Evolutionary conservation across 2,329 filamentous ascomycete genomes (phyloP).

Genomic region (Raffaelea albimanens): DNA sequence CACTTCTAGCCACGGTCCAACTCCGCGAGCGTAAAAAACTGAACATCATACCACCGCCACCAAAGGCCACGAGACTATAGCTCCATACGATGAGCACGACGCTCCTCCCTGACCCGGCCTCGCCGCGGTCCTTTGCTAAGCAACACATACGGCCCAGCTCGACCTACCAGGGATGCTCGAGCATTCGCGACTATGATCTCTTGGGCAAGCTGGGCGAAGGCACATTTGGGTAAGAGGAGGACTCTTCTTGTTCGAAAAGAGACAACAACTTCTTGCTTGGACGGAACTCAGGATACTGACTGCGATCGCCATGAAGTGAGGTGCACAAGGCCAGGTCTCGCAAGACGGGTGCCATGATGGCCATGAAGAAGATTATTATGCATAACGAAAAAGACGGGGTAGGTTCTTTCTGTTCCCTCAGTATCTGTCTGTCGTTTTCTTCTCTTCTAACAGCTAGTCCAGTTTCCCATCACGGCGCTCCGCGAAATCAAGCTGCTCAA

Average conservation of each 20-base stretch:
- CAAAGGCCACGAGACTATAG: no score
- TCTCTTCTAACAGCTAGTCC: conserved; percentile 7
- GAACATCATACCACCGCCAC: no score
- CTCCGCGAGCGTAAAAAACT: no score
- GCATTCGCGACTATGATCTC: conserved; percentile 70
- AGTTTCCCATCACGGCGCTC: conserved; percentile 96
- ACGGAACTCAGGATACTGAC: conserved; percentile 6
- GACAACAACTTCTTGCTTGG: no score
- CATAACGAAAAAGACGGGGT: conserved; percentile 97
- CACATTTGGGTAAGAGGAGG: conserved; percentile 67
- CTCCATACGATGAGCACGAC: conserved; percentile 3
- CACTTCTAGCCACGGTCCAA: no score
- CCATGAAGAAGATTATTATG: conserved; percentile 98
- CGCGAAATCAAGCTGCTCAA: conserved; percentile 97
- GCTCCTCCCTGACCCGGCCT: conserved; percentile 16
- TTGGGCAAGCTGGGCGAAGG: conserved; percentile 83
- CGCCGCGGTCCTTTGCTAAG: conserved; percentile 47
- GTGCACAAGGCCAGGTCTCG: conserved; percentile 81
- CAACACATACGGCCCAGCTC: conserved; percentile 43
- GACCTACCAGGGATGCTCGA: conserved; percentile 77
- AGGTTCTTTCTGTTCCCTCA: conserved; percentile 21
- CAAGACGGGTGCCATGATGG: conserved; percentile 66
- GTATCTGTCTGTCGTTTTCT: conserved; percentile 5
- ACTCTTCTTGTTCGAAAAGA: not conserved
- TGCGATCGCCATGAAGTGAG: conserved; percentile 43